Evolutionary conservation across 1,139 yeast species (phyloP), one percentile per base, ranked within the genome.

Genomic region (Taiozyma onychis): DNA sequence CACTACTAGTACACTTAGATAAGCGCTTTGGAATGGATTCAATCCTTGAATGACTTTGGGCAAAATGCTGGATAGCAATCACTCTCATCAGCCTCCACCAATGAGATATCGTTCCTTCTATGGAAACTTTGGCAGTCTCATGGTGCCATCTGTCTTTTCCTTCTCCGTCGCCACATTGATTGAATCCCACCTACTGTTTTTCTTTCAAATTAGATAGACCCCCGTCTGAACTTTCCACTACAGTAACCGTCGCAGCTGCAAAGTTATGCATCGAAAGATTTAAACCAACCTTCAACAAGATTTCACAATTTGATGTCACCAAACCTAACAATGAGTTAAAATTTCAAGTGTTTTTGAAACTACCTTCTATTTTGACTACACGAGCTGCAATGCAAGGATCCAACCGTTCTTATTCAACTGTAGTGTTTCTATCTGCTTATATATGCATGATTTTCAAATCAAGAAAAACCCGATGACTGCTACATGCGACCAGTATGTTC

Each of bases 271-370:
- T 18, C 9, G n/a, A 13, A n/a, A 32, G 16, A 32, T 14, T 32
- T 18, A 32, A 32, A 32, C 16, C 91, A 3, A 73, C 75, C 22
- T 93, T 96, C 83, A 91, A 90, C 66, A 88, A 87, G 59, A 90
- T 88, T 22, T 88, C 96, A 13, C 83, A 91, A 10, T 93, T 93
- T 66, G 99, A 93, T 75, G 96, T 91, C 27, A 85, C 95, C 13
- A 80, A 88, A 57, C 70, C 59, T 66, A 68, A 68, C 64, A 82
- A 74, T 62, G 80, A 69, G 48, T 66, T 83, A 51, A 83, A 80
- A 57, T 72, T 89, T 50, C 91, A 87, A 66, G 77, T 88, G 37
- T 90, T 86, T 65, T 83, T 87, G 48, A 76, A 93, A 54, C 76
- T 88, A 51, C 96, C 96, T 11, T 81, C 83, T 26, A 73, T 82